Percentiles rank a stretch among this genome's conserved stretches.
phyloP scores from a whole-genome alignment of 768 basidiomycete species.

The Tulasnella sp. region DNA sequence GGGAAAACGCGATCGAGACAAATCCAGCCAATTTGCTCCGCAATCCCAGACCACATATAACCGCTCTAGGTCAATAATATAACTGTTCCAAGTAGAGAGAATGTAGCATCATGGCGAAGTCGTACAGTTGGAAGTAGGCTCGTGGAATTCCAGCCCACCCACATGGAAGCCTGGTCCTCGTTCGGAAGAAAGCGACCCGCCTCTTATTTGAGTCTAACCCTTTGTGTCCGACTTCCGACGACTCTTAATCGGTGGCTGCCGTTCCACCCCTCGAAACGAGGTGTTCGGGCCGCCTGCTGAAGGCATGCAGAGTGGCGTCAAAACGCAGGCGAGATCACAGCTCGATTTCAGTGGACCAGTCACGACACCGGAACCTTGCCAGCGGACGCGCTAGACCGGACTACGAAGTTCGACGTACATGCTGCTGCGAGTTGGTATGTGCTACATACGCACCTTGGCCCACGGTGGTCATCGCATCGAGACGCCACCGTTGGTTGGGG shows the following conservation, averaged over 20 bases:
- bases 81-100: not conserved
- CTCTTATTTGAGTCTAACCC: not conserved
- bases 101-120: not conserved
- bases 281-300: not conserved
- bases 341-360: not conserved
- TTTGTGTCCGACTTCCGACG: not conserved
- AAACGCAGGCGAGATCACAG: not conserved
- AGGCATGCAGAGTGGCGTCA: not conserved
- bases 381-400: not conserved
- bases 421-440: not conserved
- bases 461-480: not conserved
- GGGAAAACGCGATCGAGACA: not conserved
- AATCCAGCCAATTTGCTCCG: not conserved
- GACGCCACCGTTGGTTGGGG: conserved; percentile 6
- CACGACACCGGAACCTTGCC: not conserved
- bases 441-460: not conserved
- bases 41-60: not conserved
- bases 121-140: not conserved
- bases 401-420: not conserved
- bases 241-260: not conserved
- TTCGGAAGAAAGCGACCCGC: not conserved
- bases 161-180: conserved; percentile 3
- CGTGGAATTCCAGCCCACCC: not conserved
- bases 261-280: not conserved
- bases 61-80: not conserved